These are phyloP conservation scores for Diaporthe velutina DNA, from an alignment of 2,329 filamentous ascomycete genomes.

Conservation along the genomic window DNA sequence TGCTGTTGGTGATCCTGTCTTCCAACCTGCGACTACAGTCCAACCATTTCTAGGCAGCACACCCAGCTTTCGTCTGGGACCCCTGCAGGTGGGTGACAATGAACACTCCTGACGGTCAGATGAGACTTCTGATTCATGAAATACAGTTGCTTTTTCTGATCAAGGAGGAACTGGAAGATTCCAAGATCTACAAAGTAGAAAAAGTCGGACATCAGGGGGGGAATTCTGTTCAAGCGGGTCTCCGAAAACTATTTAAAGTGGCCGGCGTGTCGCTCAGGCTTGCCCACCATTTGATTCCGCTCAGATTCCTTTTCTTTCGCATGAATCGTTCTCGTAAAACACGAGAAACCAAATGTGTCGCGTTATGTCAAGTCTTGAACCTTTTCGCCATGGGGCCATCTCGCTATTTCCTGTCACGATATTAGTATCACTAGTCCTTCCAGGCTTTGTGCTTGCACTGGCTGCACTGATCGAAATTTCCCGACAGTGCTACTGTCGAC, in stretches of 20 bases:
- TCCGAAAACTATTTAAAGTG: constrained; percentile 1
- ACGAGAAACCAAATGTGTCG: not conserved
- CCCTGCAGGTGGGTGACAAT: not conserved
- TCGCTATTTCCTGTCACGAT: not conserved
- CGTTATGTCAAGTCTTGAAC: not conserved
- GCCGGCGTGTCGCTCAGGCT: not conserved
- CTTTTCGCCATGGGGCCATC: not conserved
- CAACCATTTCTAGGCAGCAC: constrained; percentile 1
- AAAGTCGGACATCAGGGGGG: not conserved
- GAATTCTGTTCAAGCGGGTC: not conserved
- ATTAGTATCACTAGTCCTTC: not conserved
- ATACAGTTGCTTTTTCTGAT: not conserved
- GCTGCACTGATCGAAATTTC: not conserved
- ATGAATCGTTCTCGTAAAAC: not conserved
- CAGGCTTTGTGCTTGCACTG: not conserved
- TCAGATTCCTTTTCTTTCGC: not conserved
- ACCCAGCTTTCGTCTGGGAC: not conserved
- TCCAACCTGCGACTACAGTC: not conserved
- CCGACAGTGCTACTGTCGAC: not conserved
- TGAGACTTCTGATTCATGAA: not conserved
- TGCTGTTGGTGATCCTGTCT: not conserved
- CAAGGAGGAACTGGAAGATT: not conserved
- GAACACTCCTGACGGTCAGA: not conserved
- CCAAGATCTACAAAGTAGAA: not conserved
- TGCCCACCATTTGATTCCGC: too few species aligned